phyloP scores from a whole-genome alignment of 2,329 filamentous ascomycete species.

The Penicillium sp. region DNA sequence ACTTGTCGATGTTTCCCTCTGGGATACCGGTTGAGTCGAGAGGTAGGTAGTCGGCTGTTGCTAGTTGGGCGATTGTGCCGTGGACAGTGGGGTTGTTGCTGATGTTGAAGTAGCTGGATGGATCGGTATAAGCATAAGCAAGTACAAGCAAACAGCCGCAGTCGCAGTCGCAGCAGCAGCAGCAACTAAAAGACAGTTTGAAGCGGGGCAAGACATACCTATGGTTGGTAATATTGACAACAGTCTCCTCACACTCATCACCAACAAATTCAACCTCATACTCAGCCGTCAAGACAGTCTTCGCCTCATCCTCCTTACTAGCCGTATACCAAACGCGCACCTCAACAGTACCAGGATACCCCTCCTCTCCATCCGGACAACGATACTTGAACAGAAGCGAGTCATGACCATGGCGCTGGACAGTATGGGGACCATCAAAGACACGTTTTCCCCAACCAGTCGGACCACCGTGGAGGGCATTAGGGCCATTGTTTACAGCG shows the following conservation, averaged over 20 bases:
- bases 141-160: too few relatives aligned
- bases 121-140: conserved; percentile 6
- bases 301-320: conserved; percentile 69
- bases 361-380: conserved; percentile 83
- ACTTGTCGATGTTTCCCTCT: conserved; percentile 67
- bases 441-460: conserved; percentile 64
- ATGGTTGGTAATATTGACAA: conserved; percentile 93
- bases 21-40: conserved; percentile 77
- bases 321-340: conserved; percentile 78
- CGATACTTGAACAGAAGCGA: conserved; percentile 67
- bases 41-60: conserved; percentile 70
- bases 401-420: conserved; percentile 64
- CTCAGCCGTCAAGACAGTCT: conserved; percentile 78
- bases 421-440: conserved; percentile 58
- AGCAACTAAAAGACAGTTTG: too few relatives aligned
- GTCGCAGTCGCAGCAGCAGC: too few relatives aligned
- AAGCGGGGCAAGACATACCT: conserved; percentile 66
- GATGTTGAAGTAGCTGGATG: conserved; percentile 70
- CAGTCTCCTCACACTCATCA: conserved; percentile 81
- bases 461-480: conserved; percentile 74
- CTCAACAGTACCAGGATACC: conserved; percentile 85
- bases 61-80: conserved; percentile 64
- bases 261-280: conserved; percentile 84
- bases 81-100: conserved; percentile 60
- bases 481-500: conserved; percentile 74